These are phyloP conservation scores for Phytopythium delawarense DNA, from an alignment of 352 stramenopile genomes.

Conservation along the genomic window DNA sequence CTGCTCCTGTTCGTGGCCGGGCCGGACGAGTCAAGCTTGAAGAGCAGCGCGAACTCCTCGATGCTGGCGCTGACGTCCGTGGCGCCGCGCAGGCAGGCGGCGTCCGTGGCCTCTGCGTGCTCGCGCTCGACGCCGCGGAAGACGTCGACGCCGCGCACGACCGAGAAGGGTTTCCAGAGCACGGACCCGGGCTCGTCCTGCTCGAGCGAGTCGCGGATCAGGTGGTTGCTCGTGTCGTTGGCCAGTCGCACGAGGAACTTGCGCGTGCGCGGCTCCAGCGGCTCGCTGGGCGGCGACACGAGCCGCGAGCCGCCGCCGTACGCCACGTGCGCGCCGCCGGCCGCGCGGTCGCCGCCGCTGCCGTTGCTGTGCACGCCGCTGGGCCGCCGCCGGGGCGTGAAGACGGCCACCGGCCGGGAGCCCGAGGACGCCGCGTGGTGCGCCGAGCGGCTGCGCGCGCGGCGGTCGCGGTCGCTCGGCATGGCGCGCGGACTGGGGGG, in stretches of 20 bases:
- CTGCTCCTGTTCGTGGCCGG: conserved; percentile 5
- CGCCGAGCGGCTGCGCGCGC: conserved; percentile 5
- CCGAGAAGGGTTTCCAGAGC: conserved; percentile 45
- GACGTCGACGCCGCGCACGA: conserved; percentile 53
- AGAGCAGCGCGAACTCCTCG: conserved; percentile 80
- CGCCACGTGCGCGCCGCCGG: not conserved
- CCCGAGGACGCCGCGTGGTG: not conserved
- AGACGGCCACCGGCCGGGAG: not conserved
- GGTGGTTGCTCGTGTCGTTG: conserved; percentile 78
- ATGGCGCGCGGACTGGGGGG: not conserved
- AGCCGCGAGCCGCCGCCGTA: conserved; percentile 14
- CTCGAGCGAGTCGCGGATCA: conserved; percentile 68
- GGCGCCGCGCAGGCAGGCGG: conserved; percentile 58
- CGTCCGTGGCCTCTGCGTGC: conserved; percentile 29
- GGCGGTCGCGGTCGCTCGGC: not conserved
- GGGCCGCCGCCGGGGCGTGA: conserved; percentile 2
- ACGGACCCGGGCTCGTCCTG: conserved; percentile 36
- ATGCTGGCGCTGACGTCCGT: conserved; percentile 76
- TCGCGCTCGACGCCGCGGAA: conserved; percentile 41
- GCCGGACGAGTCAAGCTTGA: conserved; percentile 69
- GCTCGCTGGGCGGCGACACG: conserved; percentile 36
- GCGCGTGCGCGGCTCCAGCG: conserved; percentile 69
- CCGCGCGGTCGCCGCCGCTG: not conserved
- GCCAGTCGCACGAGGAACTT: conserved; percentile 74
- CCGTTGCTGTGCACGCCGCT: not conserved